Percentiles rank a stretch among this genome's conserved stretches.
Evolutionary conservation across 331 rosid genomes (phyloP).

Genomic region (Rosa hybrid): DNA sequence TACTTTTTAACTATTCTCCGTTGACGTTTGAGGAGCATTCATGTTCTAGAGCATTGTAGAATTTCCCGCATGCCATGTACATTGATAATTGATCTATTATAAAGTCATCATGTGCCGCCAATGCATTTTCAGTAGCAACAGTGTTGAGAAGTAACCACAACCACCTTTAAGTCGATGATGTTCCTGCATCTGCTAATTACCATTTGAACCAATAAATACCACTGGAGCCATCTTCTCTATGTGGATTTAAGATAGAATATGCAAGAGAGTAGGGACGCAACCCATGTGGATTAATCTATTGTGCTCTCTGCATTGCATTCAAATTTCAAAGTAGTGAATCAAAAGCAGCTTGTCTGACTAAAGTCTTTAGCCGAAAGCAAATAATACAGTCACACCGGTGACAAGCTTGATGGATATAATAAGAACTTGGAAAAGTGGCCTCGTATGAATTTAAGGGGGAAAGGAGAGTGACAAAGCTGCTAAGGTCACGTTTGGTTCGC

Average conservation of each 20-base stretch:
- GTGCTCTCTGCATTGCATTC: slow-evolving; percentile 27
- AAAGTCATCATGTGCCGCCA: background rate
- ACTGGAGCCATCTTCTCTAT: slow-evolving; percentile 20
- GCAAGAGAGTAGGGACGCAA: slow-evolving; percentile 49
- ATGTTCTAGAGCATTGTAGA: background rate
- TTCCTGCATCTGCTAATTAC: background rate
- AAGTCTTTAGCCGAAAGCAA: slow-evolving; percentile 58
- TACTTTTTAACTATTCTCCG: background rate
- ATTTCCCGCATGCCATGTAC: background rate
- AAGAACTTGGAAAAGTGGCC: background rate
- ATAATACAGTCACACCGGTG: slow-evolving; percentile 21
- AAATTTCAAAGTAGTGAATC: slow-evolving; percentile 31
- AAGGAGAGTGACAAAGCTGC: background rate
- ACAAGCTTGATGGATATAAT: slow-evolving; percentile 36
- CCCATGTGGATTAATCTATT: slow-evolving; percentile 62
- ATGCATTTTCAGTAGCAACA: background rate
- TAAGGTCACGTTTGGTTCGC: too few relatives aligned
- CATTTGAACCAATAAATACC: background rate
- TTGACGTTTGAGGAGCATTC: background rate
- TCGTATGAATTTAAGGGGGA: slow-evolving; percentile 4
- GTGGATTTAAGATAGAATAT: slow-evolving; percentile 29
- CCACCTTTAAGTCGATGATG: slow-evolving; percentile 7
- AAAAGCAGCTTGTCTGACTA: slow-evolving; percentile 52
- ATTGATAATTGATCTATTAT: background rate
- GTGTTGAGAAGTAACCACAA: background rate